Percentiles rank a stretch among this genome's conserved stretches.
phyloP scores from a whole-genome alignment of 257 asterid genomes.

The Rehmannia glutinosa region DNA sequence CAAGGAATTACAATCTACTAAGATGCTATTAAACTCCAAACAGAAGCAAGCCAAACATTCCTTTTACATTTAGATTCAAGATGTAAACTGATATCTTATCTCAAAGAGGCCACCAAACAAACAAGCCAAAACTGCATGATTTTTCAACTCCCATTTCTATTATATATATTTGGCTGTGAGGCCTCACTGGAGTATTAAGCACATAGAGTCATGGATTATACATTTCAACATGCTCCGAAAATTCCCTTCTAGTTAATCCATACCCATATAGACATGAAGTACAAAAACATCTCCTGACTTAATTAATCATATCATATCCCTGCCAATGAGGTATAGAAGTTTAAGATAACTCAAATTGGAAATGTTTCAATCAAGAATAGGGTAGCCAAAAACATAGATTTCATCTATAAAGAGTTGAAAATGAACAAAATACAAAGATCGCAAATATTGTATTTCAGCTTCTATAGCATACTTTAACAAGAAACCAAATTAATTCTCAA shows the following conservation, averaged over 20 bases:
- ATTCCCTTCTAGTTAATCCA: slow-evolving; percentile 4
- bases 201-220: neutral
- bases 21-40: too few species aligned
- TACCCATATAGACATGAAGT: neutral
- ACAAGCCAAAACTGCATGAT: neutral
- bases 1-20: too few species aligned
- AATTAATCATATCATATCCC: neutral
- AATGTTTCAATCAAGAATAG: neutral
- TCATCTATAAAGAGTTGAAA: neutral
- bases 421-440: neutral
- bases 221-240: neutral
- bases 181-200: neutral
- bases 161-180: neutral
- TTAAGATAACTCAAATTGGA: neutral
- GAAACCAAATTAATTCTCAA: neutral
- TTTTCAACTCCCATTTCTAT: neutral
- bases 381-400: neutral
- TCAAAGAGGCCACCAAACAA: neutral
- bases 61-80: neutral
- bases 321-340: neutral
- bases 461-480: neutral
- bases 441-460: neutral
- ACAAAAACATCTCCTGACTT: neutral
- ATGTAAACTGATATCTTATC: neutral
- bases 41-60: too few species aligned